These are phyloP conservation scores for Ceratobasidium sp. DNA, from an alignment of 1,284 basidiomycete genomes.

Conservation along the genomic window DNA sequence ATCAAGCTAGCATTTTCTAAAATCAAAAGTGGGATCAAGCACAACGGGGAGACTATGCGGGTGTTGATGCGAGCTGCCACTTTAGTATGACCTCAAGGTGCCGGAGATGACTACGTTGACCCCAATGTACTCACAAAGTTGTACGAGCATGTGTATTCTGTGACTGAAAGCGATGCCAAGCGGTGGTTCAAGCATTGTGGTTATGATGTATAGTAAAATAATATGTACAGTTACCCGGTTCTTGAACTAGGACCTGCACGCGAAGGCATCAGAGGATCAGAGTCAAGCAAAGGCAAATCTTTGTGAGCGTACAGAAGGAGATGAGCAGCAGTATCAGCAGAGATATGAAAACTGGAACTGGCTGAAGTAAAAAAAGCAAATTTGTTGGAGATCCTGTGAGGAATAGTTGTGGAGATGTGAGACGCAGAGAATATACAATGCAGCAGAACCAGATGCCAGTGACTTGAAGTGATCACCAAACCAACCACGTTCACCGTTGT, in stretches of 20 bases:
- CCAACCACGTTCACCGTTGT: conserved; percentile 1
- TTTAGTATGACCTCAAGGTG: conserved; percentile 2
- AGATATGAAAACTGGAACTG: not conserved
- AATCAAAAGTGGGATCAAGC: conserved; percentile 51
- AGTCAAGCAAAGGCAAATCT: not conserved
- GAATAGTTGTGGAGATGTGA: conserved; percentile 1
- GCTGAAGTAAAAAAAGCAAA: not conserved
- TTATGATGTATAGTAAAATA: not conserved
- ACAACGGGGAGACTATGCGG: conserved; percentile 36
- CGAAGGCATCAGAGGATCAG: not conserved
- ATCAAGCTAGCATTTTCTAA: conserved; percentile 51
- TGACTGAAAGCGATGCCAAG: conserved; percentile 32
- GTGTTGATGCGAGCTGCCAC: conserved; percentile 22
- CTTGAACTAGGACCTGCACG: no score
- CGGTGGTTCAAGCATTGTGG: conserved; percentile 45
- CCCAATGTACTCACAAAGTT: conserved; percentile 4
- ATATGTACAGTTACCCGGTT: no score
- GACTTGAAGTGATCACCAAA: not conserved
- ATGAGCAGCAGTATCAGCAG: conserved; percentile 1
- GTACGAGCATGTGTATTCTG: conserved; percentile 27
- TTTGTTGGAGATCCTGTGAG: not conserved
- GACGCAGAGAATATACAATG: not conserved
- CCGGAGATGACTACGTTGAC: conserved; percentile 3
- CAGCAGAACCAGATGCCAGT: not conserved
- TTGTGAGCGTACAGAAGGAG: not conserved